These are phyloP conservation scores for Zea mays DNA, from an alignment of 176 grass and related monocot species.

Conservation along the genomic window Zm-B73-REFERENCE-NAM-5.0 NC_050101.1:149545501-149546000, in stretches of 20 bases:
- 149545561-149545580: neutral
- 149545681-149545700: conserved; percentile 6
- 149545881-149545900: conserved; percentile 69
- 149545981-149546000: conserved; percentile 80
- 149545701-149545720: conserved; percentile 10
- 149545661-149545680: neutral
- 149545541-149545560: neutral
- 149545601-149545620: neutral
- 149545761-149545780: neutral
- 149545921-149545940: conserved; percentile 27
- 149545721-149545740: conserved; percentile 4
- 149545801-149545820: conserved; percentile 70
- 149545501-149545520: neutral
- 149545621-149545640: neutral
- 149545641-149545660: neutral
- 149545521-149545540: neutral
- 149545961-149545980: conserved; percentile 1
- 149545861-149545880: conserved; percentile 51
- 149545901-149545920: conserved; percentile 64
- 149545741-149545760: neutral
- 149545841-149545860: conserved; percentile 63
- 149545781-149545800: conserved; percentile 81
- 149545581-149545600: neutral
- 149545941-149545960: conserved; percentile 16
- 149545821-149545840: conserved; percentile 83